These are phyloP conservation scores for Eimeria praecox DNA, from an alignment of 169 alveolate species.

Conservation along the genomic window DNA sequence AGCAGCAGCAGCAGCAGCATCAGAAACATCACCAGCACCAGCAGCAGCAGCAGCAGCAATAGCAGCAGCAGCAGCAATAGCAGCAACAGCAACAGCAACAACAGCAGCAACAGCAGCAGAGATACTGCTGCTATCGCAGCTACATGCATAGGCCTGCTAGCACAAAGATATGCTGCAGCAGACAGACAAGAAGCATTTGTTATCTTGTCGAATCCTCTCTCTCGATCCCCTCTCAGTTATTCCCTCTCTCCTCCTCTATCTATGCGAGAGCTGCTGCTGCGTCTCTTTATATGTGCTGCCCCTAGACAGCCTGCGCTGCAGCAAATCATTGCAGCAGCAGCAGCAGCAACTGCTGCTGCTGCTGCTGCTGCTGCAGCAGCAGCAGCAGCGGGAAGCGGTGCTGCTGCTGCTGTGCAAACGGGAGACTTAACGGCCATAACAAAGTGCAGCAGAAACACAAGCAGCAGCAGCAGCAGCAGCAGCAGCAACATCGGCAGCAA, in stretches of 20 bases:
- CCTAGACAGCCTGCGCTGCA: slow-evolving; percentile 3
- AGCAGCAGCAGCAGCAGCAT: slow-evolving; percentile 52
- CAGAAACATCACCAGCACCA: slow-evolving; percentile 31
- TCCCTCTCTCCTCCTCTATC: slow-evolving; percentile 5
- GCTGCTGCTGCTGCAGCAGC: slow-evolving; percentile 27
- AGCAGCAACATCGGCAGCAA: no score
- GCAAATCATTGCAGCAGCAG: slow-evolving; percentile 20
- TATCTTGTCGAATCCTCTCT: background rate
- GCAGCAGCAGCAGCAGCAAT: slow-evolving; percentile 50
- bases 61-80: slow-evolving; percentile 42
- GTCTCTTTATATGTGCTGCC: slow-evolving; percentile 2
- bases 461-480: slow-evolving; percentile 35
- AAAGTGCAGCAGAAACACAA: background rate
- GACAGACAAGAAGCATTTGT: slow-evolving; percentile 12
- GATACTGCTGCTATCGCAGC: slow-evolving; percentile 6
- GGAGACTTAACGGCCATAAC: background rate
- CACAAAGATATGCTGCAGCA: slow-evolving; percentile 14
- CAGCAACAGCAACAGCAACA: slow-evolving; percentile 38
- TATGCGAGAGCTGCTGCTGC: slow-evolving; percentile 48
- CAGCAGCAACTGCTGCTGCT: slow-evolving; percentile 14
- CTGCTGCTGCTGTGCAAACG: background rate
- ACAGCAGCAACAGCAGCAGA: slow-evolving; percentile 47
- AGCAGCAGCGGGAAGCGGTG: background rate
- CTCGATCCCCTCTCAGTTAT: slow-evolving; percentile 5
- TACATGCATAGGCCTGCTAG: background rate